Base-by-base conservation (phyloP, 2,329 filamentous ascomycete species). In the Aspergillus persii region DNA sequence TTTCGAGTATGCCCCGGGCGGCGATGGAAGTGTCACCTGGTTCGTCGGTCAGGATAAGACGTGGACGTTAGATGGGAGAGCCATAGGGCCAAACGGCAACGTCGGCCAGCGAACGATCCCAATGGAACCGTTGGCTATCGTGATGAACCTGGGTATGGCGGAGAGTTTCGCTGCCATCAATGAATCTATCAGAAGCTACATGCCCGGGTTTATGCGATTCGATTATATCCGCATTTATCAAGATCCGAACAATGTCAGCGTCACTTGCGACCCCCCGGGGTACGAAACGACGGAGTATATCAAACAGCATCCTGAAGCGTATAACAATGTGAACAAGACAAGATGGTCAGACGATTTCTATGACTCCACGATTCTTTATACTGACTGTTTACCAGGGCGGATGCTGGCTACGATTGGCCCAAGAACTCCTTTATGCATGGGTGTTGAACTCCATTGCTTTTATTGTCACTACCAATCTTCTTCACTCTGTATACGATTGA, bases 221-320 rank as follows among this genome's bases (percentile, higher is more conserved):
- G 88, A 90, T 72, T 90, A 89, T 69, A 80, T 91, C 56, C 84
- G 88, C 12, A 88, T 90, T 53, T 90, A 90, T 68, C 87, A 90
- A 71, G 84, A 87, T 61, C 80, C 82, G 12, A 81, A 84, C 54
- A 77, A 80, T 11, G 79, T 82, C 66, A 80, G 80, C 44, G 68
- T 89, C 53, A 89, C 87, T 15, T 91, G 88, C 71, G 88, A 91
- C 74, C 88, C 88, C 2, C 78, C 79, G 0, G 87, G 84, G 0
- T 90, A 86, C 68, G 82, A 83, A 57, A 91, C 88, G 0, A 90
- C 88, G 0, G 69, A 80, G 1, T 91, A 91, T 71, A 91, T 91
- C 69, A 76, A 77, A 52, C 75, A 81, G 1, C 88, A 91, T 67
- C 79, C 80, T 1, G 79, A 82, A 57, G 81, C 85, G 2, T 91